A percentile compares a stretch with the other conserved stretches of the same genome.
These are phyloP conservation scores for Lactifluus piperatus DNA, from an alignment of 768 basidiomycete species.

Conservation along the genomic window DNA sequence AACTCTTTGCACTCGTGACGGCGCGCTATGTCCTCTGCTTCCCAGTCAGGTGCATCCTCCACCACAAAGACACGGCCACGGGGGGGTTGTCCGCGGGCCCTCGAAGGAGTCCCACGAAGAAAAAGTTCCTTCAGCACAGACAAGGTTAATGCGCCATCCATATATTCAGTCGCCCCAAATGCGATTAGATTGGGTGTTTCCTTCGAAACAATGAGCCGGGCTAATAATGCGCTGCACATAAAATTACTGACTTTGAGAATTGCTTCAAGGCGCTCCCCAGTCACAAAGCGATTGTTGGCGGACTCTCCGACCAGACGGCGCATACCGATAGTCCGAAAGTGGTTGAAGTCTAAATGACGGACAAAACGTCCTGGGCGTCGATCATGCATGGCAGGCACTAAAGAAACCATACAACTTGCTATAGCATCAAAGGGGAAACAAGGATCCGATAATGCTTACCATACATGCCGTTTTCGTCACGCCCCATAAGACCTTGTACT, in stretches of 20 bases:
- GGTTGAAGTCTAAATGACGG: slow-evolving; percentile 86
- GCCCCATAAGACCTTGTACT: slow-evolving; percentile 59
- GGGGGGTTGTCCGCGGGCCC: slow-evolving; percentile 56
- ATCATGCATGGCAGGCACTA: slow-evolving; percentile 63
- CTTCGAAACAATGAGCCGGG: slow-evolving; percentile 33
- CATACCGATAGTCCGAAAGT: slow-evolving; percentile 96
- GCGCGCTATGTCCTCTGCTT: slow-evolving; percentile 72
- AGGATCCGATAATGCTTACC: slow-evolving; percentile 35
- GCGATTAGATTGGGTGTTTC: slow-evolving; percentile 80
- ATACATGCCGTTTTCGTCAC: slow-evolving; percentile 59
- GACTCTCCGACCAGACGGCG: slow-evolving; percentile 87
- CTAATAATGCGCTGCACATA: background rate
- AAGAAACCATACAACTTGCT: background rate
- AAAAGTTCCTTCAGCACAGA: slow-evolving; percentile 85
- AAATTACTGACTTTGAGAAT: slow-evolving; percentile 57
- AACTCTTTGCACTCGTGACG: slow-evolving; percentile 48
- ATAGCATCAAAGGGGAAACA: slow-evolving; percentile 5
- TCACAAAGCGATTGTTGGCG: slow-evolving; percentile 85
- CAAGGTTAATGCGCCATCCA: slow-evolving; percentile 86
- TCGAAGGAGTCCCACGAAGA: slow-evolving; percentile 69
- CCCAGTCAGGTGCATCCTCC: slow-evolving; percentile 46
- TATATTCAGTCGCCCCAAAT: slow-evolving; percentile 98
- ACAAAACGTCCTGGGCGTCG: slow-evolving; percentile 74
- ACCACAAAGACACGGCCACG: slow-evolving; percentile 49
- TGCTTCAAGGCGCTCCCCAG: slow-evolving; percentile 72